Conservation (phyloP, 495 filamentous ascomycete species). For the Annulohypoxylon nitens region DNA sequence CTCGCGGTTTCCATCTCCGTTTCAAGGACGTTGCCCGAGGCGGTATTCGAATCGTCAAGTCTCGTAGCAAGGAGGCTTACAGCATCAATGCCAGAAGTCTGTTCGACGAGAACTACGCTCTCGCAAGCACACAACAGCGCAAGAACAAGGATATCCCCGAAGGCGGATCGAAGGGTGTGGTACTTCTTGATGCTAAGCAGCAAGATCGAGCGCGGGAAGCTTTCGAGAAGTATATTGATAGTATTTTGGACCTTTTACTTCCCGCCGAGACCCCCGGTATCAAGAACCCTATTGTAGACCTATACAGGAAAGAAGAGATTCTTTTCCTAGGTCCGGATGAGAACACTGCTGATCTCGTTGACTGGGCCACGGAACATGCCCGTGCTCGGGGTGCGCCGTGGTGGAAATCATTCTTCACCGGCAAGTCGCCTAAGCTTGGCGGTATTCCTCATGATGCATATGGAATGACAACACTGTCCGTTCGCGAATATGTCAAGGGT, state of each 20-base stretch:
- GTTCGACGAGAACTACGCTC: slow-evolving; percentile 98
- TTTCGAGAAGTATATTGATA: slow-evolving; percentile 99
- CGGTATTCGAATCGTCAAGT: slow-evolving; percentile 98
- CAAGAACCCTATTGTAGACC: slow-evolving; percentile 97
- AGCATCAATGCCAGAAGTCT: slow-evolving; percentile 94
- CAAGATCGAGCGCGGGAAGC: slow-evolving; percentile 92
- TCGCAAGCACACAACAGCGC: slow-evolving; percentile 98
- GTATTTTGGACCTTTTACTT: slow-evolving; percentile 93
- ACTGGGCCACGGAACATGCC: slow-evolving; percentile 98
- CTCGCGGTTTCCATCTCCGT: slow-evolving; percentile 95
- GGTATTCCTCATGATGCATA: slow-evolving; percentile 97
- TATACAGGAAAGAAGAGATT: slow-evolving; percentile 94
- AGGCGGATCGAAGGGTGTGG: slow-evolving; percentile 97
- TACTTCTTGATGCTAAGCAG: slow-evolving; percentile 91
- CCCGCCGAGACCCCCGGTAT: slow-evolving; percentile 92
- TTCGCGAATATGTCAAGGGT: slow-evolving; percentile 93
- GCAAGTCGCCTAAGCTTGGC: slow-evolving; percentile 94
- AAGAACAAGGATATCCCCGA: slow-evolving; percentile 99
- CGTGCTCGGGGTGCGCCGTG: slow-evolving; percentile 88
- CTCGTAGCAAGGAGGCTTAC: slow-evolving; percentile 92
- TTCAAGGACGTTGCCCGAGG: slow-evolving; percentile 98
- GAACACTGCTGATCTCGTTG: slow-evolving; percentile 96
- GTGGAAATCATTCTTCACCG: slow-evolving; percentile 99
- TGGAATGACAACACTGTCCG: slow-evolving; percentile 97
- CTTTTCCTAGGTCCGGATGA: slow-evolving; percentile 99